These are phyloP conservation scores for Fraxinus greggii DNA, from an alignment of 305 asterid species.

Conservation along the genomic window DNA sequence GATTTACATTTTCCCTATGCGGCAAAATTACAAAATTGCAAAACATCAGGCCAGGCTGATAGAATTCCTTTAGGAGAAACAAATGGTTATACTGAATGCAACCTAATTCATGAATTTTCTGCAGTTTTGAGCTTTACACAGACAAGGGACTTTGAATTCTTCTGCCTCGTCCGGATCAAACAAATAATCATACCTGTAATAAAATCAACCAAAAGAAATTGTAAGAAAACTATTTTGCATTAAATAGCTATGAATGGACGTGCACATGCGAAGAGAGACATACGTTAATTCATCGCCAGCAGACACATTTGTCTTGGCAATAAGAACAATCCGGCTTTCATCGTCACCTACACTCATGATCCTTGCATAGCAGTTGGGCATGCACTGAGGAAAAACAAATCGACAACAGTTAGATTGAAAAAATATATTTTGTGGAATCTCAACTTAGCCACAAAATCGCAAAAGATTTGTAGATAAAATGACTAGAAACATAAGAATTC, in stretches of 20 bases:
- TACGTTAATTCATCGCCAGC: constrained; percentile 96
- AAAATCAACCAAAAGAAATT: constrained; percentile 12
- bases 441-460: background rate
- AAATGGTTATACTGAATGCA: constrained; percentile 22
- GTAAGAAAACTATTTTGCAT: constrained; percentile 4
- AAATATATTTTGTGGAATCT: background rate
- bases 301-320: constrained; percentile 77
- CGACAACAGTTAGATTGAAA: background rate
- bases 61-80: constrained; percentile 18
- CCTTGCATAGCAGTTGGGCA: constrained; percentile 98
- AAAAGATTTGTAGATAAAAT: background rate
- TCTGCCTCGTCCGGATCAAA: constrained; percentile 92
- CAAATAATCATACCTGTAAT: constrained; percentile 86
- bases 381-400: constrained; percentile 56
- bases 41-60: background rate
- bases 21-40: background rate
- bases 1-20: background rate
- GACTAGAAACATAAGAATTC: background rate
- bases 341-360: constrained; percentile 96
- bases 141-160: constrained; percentile 77
- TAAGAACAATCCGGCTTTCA: constrained; percentile 93
- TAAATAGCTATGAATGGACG: background rate
- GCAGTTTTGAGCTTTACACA: constrained; percentile 67
- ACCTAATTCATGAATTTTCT: constrained; percentile 79
- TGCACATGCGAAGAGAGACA: constrained; percentile 17